These are phyloP conservation scores for Eruca vesicaria DNA, from an alignment of 441 rosid species.

Conservation along the genomic window DNA sequence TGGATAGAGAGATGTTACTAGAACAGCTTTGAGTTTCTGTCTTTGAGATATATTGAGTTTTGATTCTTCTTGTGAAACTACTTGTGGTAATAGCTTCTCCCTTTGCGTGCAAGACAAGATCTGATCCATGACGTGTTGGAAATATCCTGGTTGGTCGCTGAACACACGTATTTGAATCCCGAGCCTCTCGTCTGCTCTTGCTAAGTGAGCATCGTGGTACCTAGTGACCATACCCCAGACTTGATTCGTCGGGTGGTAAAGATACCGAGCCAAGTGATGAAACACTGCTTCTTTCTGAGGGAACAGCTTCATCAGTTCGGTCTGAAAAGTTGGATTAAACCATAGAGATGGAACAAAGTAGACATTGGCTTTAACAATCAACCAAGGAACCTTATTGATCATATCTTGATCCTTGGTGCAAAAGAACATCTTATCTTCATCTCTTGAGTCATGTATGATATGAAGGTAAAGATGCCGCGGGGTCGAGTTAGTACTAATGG, in stretches of 20 bases:
- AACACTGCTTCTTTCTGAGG: slow-evolving; percentile 65
- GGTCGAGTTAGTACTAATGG: slow-evolving; percentile 20
- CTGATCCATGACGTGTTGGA: slow-evolving; percentile 64
- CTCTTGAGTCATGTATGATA: slow-evolving; percentile 56
- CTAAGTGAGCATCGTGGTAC: slow-evolving; percentile 60
- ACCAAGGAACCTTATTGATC: slow-evolving; percentile 60
- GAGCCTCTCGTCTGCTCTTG: slow-evolving; percentile 64
- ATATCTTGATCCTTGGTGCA: slow-evolving; percentile 51
- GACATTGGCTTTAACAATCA: slow-evolving; percentile 68
- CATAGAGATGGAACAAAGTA: slow-evolving; percentile 77
- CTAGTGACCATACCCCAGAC: slow-evolving; percentile 81
- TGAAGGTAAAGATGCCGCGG: slow-evolving; percentile 52
- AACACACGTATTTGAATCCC: slow-evolving; percentile 73
- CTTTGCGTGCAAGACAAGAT: slow-evolving; percentile 53
- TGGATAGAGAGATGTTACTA: slow-evolving; percentile 56
- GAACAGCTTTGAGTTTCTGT: slow-evolving; percentile 51
- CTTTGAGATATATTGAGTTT: slow-evolving; percentile 22
- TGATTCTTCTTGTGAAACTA: slow-evolving; percentile 21
- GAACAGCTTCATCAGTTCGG: slow-evolving; percentile 52
- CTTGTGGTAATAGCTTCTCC: slow-evolving; percentile 57
- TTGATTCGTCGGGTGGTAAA: slow-evolving; percentile 65
- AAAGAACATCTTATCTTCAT: slow-evolving; percentile 58
- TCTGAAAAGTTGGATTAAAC: slow-evolving; percentile 53
- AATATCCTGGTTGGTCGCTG: slow-evolving; percentile 46
- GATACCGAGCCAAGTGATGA: slow-evolving; percentile 66